A percentile compares a stretch with the other conserved stretches of the same genome.
Evolutionary conservation across 1,139 yeast species (phyloP).

Genomic region (Yarrowia galli): DNA sequence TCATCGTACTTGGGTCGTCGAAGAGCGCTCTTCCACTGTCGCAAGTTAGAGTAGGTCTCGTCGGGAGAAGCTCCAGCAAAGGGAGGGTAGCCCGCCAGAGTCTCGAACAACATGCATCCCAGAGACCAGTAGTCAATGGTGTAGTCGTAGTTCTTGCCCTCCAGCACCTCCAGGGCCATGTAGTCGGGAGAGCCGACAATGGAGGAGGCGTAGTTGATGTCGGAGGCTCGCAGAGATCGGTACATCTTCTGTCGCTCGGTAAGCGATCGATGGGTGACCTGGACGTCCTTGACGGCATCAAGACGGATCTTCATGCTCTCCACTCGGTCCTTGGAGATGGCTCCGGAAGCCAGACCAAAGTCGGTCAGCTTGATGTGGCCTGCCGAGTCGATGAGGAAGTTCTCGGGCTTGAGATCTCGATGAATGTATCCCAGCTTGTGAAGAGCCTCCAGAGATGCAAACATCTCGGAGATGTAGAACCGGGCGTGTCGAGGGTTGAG

Average conservation of each 20-base stretch:
- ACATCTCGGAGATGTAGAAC: constrained; percentile 95
- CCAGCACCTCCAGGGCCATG: constrained; percentile 97
- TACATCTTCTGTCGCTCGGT: constrained; percentile 87
- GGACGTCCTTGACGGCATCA: constrained; percentile 73
- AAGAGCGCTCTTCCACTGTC: constrained; percentile 89
- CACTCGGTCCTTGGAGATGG: constrained; percentile 89
- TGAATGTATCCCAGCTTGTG: constrained; percentile 97
- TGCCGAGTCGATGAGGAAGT: constrained; percentile 88
- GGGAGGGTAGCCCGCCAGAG: constrained; percentile 95
- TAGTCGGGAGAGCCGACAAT: constrained; percentile 99
- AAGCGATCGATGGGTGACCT: constrained; percentile 74
- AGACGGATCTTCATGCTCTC: constrained; percentile 90
- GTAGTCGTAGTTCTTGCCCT: constrained; percentile 91
- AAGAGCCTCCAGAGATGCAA: constrained; percentile 88
- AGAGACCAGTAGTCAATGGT: constrained; percentile 99
- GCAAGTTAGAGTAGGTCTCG: constrained; percentile 92
- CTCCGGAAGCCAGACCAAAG: constrained; percentile 97
- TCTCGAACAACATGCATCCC: constrained; percentile 93
- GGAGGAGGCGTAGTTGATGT: constrained; percentile 84
- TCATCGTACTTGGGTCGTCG: constrained; percentile 91
- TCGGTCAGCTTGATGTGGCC: constrained; percentile 98
- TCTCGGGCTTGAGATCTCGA: constrained; percentile 96
- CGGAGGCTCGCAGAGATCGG: constrained; percentile 69
- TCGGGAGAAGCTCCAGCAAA: constrained; percentile 93
- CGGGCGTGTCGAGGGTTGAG: constrained; percentile 95